Percentiles rank a stretch among this genome's conserved stretches.
These are phyloP conservation scores for Musa schizocarpa DNA, from an alignment of 176 grass and related monocot genomes.

Conservation along the genomic window DNA sequence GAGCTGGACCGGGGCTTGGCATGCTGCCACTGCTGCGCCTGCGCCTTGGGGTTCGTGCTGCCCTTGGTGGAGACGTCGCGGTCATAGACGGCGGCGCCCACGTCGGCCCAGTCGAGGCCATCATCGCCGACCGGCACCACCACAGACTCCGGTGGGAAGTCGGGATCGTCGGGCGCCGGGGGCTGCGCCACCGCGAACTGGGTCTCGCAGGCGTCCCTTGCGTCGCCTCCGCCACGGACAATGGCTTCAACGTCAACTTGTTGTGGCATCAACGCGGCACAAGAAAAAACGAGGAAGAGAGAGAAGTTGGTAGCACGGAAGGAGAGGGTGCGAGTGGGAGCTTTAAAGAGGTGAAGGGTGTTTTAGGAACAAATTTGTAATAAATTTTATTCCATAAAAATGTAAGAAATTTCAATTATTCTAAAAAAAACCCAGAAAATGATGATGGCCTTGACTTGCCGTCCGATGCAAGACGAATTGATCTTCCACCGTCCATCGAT, in stretches of 20 bases:
- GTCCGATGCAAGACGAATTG: too few relatives aligned
- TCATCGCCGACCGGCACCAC: conserved; percentile 30
- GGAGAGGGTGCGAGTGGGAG: too few relatives aligned
- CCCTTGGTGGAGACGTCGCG: conserved; percentile 69
- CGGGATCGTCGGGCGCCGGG: neutral
- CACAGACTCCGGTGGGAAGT: conserved; percentile 30
- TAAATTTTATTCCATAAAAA: too few relatives aligned
- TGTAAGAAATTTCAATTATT: too few relatives aligned
- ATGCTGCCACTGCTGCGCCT: neutral
- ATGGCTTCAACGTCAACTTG: conserved; percentile 3
- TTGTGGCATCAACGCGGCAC: neutral
- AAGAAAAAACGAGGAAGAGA: too few relatives aligned
- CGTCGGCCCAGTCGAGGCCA: conserved; percentile 41
- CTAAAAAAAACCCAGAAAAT: too few relatives aligned
- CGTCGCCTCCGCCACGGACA: neutral
- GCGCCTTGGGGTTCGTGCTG: conserved; percentile 78
- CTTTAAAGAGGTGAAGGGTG: too few relatives aligned
- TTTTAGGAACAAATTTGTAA: too few relatives aligned
- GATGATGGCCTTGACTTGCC: too few relatives aligned
- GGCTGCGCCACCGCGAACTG: neutral
- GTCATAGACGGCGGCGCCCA: conserved; percentile 54
- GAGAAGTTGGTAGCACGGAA: too few relatives aligned
- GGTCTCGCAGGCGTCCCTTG: conserved; percentile 1
- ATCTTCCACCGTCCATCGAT: too few relatives aligned
- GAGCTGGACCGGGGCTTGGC: conserved; percentile 16